Evolutionary conservation across 2,329 filamentous ascomycete genomes (phyloP).

Genomic region (Stachybotrys chartarum): DNA sequence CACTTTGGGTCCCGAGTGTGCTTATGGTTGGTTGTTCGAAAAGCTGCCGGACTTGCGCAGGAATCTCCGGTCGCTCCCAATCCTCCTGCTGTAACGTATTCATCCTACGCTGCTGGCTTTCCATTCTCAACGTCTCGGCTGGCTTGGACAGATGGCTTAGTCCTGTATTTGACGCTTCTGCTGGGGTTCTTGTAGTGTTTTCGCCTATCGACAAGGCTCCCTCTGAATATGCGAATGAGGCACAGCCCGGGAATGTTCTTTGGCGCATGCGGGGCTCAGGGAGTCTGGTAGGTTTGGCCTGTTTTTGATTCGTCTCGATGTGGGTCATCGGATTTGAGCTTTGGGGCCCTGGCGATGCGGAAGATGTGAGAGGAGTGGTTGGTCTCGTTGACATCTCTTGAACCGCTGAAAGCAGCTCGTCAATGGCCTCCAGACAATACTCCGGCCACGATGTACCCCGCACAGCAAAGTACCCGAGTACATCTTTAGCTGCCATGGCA

Average conservation of each 20-base stretch:
- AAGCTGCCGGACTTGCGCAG: not conserved
- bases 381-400: constrained; percentile 14
- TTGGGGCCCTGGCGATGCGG: not conserved
- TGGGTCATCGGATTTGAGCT: not conserved
- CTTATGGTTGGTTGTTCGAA: not conserved
- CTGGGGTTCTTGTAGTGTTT: not conserved
- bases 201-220: not conserved
- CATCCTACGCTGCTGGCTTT: not conserved
- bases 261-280: not conserved
- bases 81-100: not conserved
- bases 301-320: not conserved
- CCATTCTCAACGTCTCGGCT: not conserved
- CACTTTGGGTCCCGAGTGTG: not conserved
- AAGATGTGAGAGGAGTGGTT: not conserved
- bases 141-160: not conserved
- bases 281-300: not conserved
- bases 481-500: constrained; percentile 18
- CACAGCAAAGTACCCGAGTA: constrained; percentile 17
- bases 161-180: not conserved
- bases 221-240: not conserved
- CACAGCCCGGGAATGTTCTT: not conserved
- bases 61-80: not conserved
- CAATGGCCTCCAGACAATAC: constrained; percentile 22
- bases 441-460: constrained; percentile 25
- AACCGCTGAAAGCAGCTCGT: constrained; percentile 20